A percentile compares a stretch with the other conserved stretches of the same genome.
These are phyloP conservation scores for Massospora cicadina DNA, from an alignment of 371 early-diverging fungal genomes.

Conservation along the genomic window DNA sequence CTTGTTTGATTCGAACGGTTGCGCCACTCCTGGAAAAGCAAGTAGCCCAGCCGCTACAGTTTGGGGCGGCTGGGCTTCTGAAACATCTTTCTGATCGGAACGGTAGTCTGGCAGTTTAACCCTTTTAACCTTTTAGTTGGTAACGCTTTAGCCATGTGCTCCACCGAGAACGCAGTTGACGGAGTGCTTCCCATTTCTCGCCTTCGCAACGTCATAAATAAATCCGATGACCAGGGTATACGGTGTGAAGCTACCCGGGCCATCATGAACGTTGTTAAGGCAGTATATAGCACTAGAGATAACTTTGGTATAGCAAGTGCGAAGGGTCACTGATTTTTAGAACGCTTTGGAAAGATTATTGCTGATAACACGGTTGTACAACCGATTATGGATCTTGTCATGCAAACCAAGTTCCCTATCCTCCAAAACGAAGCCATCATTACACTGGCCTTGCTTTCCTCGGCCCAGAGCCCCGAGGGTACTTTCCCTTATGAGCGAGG, in stretches of 20 bases:
- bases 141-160: constrained; percentile 11
- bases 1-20: constrained; percentile 24
- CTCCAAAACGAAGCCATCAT: constrained; percentile 1
- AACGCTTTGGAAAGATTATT: background rate
- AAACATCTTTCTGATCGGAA: constrained; percentile 31
- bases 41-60: constrained; percentile 37
- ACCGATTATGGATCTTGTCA: background rate
- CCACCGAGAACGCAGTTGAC: constrained; percentile 10
- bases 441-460: background rate
- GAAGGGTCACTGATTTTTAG: background rate
- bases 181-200: constrained; percentile 19
- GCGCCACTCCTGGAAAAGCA: constrained; percentile 32
- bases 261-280: constrained; percentile 34
- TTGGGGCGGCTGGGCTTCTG: constrained; percentile 33
- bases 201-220: constrained; percentile 23
- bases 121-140: constrained; percentile 3
- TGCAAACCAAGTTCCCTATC: background rate
- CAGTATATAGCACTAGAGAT: background rate
- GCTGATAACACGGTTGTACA: background rate
- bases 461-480: background rate
- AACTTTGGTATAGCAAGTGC: background rate
- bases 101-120: constrained; percentile 16
- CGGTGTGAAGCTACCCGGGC: constrained; percentile 42
- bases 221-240: constrained; percentile 35
- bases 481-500: background rate